A percentile compares a stretch with the other conserved stretches of the same genome.
phyloP scores from a whole-genome alignment of 495 filamentous ascomycete genomes.

The Haplographium delicatum region DNA sequence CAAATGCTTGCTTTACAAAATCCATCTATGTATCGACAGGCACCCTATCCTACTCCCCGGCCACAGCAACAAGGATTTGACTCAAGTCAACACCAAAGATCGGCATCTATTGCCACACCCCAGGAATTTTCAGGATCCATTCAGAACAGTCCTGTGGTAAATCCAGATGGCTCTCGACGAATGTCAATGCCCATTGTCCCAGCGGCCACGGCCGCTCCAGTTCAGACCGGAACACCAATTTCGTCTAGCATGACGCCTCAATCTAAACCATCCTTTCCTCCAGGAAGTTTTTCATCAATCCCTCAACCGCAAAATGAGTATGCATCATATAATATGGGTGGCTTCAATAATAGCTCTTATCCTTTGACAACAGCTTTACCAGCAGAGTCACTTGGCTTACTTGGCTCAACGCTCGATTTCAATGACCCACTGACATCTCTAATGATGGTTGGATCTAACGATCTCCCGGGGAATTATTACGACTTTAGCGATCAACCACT shows the following conservation, averaged over 20 bases:
- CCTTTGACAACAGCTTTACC: constrained; percentile 40
- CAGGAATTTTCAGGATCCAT: constrained; percentile 22
- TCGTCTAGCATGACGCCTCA: constrained; percentile 19
- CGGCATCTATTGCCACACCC: constrained; percentile 32
- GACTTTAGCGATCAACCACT: constrained; percentile 6
- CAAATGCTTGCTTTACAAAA: constrained; percentile 12
- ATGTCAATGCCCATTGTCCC: constrained; percentile 32
- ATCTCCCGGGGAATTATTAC: constrained; percentile 1
- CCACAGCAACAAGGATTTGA: constrained; percentile 22
- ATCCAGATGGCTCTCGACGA: constrained; percentile 27
- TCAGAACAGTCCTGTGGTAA: constrained; percentile 21
- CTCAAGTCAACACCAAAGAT: constrained; percentile 31
- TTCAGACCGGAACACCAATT: constrained; percentile 24
- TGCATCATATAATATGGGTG: constrained; percentile 1
- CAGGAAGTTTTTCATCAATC: constrained; percentile 22
- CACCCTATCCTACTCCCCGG: constrained; percentile 29
- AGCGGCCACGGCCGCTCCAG: constrained; percentile 23
- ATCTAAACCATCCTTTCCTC: constrained; percentile 24
- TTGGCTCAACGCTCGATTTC: constrained; percentile 37
- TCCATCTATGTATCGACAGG: constrained; percentile 22
- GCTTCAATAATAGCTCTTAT: constrained; percentile 5
- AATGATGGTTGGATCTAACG: constrained; percentile 39
- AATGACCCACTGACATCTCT: constrained; percentile 36
- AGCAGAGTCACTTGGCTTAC: constrained; percentile 42
- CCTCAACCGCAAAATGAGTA: constrained; percentile 26